phyloP scores from a whole-genome alignment of 2,329 filamentous ascomycete species.

The Pseudogymnoascus sp. region DNA sequence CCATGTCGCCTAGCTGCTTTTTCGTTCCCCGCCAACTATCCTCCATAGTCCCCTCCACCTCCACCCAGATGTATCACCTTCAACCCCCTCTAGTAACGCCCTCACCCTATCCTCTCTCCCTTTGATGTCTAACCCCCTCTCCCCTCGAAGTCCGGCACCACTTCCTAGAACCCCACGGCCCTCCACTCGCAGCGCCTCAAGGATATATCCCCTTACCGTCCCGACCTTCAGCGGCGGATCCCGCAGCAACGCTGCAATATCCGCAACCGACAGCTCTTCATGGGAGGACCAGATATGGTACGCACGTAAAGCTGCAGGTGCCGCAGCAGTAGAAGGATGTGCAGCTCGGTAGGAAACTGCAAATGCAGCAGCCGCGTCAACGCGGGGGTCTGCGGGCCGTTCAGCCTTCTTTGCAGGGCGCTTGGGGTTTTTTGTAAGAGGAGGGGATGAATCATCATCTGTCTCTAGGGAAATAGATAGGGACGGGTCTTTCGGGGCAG shows the following conservation, averaged over 20 bases:
- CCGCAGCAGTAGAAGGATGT: constrained; percentile 10
- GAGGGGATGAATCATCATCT: neutral
- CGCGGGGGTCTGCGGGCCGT: constrained; percentile 10
- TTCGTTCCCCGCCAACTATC: neutral
- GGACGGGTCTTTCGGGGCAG: constrained; percentile 18
- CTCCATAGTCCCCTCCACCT: constrained; percentile 2
- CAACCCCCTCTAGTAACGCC: constrained; percentile 34
- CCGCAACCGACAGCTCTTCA: constrained; percentile 37
- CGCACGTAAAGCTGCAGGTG: constrained; percentile 38
- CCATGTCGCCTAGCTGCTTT: neutral
- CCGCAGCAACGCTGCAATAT: constrained; percentile 48
- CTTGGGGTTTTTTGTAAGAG: neutral
- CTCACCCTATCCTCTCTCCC: constrained; percentile 40
- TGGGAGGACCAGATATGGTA: constrained; percentile 58
- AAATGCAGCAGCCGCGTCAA: constrained; percentile 22
- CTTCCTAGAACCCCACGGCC: constrained; percentile 12
- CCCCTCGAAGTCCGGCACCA: constrained; percentile 4
- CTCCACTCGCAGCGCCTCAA: constrained; percentile 45
- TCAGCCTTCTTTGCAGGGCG: constrained; percentile 4
- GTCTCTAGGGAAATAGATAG: constrained; percentile 20
- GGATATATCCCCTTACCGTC: constrained; percentile 53
- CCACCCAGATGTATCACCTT: neutral
- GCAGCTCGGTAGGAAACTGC: constrained; percentile 15
- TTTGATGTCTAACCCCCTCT: constrained; percentile 30
- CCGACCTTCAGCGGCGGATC: constrained; percentile 48